Conservation (phyloP, 139 green algal genomes). For the Chlamydomonas schloesseri region DNA sequence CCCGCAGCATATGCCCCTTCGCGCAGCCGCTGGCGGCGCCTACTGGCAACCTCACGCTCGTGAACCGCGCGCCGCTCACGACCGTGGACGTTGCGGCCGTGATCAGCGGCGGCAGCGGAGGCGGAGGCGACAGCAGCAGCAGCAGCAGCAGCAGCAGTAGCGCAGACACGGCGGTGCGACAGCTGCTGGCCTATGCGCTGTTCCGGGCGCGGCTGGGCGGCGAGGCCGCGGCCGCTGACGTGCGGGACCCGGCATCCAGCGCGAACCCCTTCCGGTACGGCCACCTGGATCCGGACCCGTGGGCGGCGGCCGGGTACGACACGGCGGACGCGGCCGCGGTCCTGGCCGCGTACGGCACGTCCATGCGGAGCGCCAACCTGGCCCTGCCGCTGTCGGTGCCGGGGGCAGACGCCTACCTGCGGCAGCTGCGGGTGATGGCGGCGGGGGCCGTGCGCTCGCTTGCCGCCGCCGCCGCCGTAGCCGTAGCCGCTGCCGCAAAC, state of each 20-base stretch:
- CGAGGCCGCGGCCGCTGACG: background rate
- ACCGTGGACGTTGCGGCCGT: background rate
- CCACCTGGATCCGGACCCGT: background rate
- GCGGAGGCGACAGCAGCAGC: background rate
- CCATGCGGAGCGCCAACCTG: background rate
- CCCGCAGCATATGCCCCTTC: background rate
- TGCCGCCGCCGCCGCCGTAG: background rate
- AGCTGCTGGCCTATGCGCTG: background rate
- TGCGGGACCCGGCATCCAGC: background rate
- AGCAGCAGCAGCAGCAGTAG: background rate
- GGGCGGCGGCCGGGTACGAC: background rate
- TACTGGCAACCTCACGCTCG: background rate
- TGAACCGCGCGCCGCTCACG: too few relatives aligned
- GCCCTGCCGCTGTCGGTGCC: constrained; percentile 7
- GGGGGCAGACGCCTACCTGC: background rate
- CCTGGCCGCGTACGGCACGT: background rate
- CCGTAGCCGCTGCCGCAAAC: too few relatives aligned
- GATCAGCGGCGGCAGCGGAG: background rate
- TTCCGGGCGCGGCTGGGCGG: background rate
- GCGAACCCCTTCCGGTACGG: background rate
- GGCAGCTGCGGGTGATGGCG: background rate
- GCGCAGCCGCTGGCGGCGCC: background rate
- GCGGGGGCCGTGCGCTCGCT: background rate
- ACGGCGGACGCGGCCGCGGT: background rate
- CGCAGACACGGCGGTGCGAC: background rate